A percentile compares a stretch with the other conserved stretches of the same genome.
These are phyloP conservation scores for Neofusicoccum sp. DNA, from an alignment of 2,329 filamentous ascomycete genomes.

Conservation along the genomic window DNA sequence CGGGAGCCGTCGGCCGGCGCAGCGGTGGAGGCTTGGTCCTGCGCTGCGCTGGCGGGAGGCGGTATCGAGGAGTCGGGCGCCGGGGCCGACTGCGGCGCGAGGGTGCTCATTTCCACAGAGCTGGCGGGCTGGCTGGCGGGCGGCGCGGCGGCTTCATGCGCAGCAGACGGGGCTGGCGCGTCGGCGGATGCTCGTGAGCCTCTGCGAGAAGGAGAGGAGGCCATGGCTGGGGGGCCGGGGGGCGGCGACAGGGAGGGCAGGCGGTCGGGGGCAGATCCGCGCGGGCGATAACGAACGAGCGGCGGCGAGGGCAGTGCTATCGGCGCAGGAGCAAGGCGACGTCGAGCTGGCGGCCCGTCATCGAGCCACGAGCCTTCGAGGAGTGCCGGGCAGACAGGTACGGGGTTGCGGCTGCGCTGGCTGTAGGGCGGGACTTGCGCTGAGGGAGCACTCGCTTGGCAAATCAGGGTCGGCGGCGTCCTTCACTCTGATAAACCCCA, in stretches of 20 bases:
- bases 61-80: conserved; percentile 20
- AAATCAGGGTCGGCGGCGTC: conserved; percentile 15
- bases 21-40: not conserved
- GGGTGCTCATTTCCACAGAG: conserved; percentile 20
- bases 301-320: not conserved
- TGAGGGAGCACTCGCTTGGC: conserved; percentile 17
- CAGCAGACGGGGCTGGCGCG: conserved; percentile 15
- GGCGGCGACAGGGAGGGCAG: conserved; percentile 15
- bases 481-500: conserved; percentile 4
- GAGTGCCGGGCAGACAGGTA: conserved; percentile 12
- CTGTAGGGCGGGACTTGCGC: conserved; percentile 21
- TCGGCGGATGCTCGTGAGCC: conserved; percentile 19
- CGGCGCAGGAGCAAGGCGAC: conserved; percentile 14
- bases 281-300: conserved; percentile 17
- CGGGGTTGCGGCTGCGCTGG: conserved; percentile 19
- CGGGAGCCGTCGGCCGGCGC: not conserved
- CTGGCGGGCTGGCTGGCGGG: conserved; percentile 5
- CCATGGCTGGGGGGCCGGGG: conserved; percentile 20
- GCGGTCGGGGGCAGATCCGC: conserved; percentile 18
- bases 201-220: conserved; percentile 21
- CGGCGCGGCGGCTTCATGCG: conserved; percentile 9
- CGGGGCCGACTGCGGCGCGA: conserved; percentile 13
- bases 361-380: conserved; percentile 9
- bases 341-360: conserved; percentile 7
- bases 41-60: not conserved